Base-by-base conservation (phyloP, 164 flowering plant species). In the Vitis riparia region DNA sequence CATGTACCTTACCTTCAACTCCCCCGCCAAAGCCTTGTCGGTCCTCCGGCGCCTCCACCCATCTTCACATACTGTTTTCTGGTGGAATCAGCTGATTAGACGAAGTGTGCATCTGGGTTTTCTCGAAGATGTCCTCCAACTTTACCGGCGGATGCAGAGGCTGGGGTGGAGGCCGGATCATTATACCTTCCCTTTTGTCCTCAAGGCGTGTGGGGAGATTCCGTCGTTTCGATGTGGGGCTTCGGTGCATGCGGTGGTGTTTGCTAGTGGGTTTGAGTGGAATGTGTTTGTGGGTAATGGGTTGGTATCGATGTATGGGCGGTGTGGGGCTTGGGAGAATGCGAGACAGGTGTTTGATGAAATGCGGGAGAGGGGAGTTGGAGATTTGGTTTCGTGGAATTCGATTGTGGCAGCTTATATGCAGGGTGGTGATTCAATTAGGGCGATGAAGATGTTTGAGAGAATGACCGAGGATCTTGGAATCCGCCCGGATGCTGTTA, bases 251-350 rank as follows among this genome's bases (percentile, higher is more conserved):
- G 81, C 72, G 2, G 73, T 74, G 11, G 81, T 82, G 3, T 71
- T 66, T 14, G 30, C 12, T 0, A 32, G 32, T 55, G 97, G 97
- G 71, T 85, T 84, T 56, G 86, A 82, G 44, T 74, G 72, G 8
- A 88, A 92, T 74, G 89, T 92, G 72, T 90, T 86, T 65, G 91
- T 87, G n/a, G 82, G 85, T 44, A 92, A 90, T 68, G 83, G 88
- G 0, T 51, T 85, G 48, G 83, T 88, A 15, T 77, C 88, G 0
- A 88, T 92, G 94, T 92, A 88, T 52, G 84, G 89, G 0, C 55
- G 82, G 29, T 85, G 91, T 52, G 87, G 93, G 0, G 80, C 66
- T 16, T 48, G 81, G 73, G 79, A 55, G 0, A 65, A 75, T 30
- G 93, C 89, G 1, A 71, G 74, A 15, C 67, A 82, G 57, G 56